These are phyloP conservation scores for Epithemia pelagica DNA, from an alignment of 108 stramenopile genomes.

Conservation along the genomic window DNA sequence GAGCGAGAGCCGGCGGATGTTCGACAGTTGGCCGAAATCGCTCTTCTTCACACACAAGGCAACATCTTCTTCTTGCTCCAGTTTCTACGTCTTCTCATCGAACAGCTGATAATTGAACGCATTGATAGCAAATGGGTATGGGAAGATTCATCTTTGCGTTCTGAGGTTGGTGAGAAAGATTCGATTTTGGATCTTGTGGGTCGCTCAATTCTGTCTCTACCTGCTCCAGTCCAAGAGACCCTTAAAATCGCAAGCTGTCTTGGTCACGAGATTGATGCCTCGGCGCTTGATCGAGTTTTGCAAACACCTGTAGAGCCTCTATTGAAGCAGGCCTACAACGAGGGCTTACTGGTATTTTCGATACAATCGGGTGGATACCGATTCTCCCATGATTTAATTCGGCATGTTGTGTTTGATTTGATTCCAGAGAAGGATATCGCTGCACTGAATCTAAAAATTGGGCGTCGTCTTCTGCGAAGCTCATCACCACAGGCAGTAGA, in stretches of 20 bases:
- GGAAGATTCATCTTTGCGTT: background rate
- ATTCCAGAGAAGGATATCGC: constrained; percentile 11
- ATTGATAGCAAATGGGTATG: background rate
- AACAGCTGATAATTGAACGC: background rate
- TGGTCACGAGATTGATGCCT: constrained; percentile 3
- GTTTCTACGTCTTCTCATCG: constrained; percentile 7
- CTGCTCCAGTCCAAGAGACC: background rate
- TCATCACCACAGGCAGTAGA: background rate
- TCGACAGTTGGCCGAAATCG: background rate
- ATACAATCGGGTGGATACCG: constrained; percentile 7
- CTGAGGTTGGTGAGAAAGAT: background rate
- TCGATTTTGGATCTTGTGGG: background rate
- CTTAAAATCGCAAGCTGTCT: constrained; percentile 7
- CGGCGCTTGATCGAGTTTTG: constrained; percentile 2
- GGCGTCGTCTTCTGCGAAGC: background rate
- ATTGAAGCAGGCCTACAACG: background rate
- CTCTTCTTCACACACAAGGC: constrained; percentile 1
- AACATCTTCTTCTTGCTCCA: background rate
- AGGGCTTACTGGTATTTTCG: background rate
- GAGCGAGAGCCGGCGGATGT: background rate
- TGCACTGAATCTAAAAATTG: constrained; percentile 2
- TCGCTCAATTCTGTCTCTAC: background rate
- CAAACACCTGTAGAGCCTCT: background rate
- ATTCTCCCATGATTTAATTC: constrained; percentile 36
- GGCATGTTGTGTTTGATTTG: constrained; percentile 32